A percentile compares a stretch with the other conserved stretches of the same genome.
These are phyloP conservation scores for Macrolepiota dolichaula DNA, from an alignment of 768 basidiomycete genomes.

Conservation along the genomic window DNA sequence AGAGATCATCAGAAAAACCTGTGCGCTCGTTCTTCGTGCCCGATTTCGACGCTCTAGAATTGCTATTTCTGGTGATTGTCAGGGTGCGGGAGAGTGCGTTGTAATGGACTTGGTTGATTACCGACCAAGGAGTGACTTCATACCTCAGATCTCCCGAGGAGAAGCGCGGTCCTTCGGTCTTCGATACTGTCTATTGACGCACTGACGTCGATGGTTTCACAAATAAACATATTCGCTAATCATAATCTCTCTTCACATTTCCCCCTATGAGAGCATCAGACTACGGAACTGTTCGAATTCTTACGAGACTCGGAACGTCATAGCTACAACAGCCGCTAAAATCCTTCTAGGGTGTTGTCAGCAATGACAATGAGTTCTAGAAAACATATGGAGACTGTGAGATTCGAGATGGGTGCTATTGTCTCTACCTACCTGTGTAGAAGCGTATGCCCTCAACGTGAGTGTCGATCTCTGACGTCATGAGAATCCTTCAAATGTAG, in stretches of 20 bases:
- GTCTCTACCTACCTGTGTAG: conserved; percentile 21
- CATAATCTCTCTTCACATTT: neutral
- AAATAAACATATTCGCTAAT: neutral
- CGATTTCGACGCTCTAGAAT: neutral
- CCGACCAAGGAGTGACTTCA: conserved; percentile 2
- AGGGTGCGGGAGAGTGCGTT: neutral
- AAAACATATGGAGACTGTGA: neutral
- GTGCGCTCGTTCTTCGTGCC: neutral
- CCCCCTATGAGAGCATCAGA: neutral
- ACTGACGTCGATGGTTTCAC: neutral
- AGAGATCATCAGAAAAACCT: neutral
- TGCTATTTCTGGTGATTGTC: neutral
- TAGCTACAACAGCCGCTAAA: neutral
- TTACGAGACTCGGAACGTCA: neutral
- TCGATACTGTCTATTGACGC: neutral
- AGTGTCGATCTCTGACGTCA: conserved; percentile 19
- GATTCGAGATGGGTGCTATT: neutral
- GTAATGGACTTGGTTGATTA: neutral
- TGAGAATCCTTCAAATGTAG: neutral
- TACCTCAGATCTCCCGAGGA: neutral
- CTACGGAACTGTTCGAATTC: neutral
- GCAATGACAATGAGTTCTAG: conserved; percentile 8
- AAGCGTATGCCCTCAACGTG: conserved; percentile 27
- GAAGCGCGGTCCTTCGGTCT: neutral
- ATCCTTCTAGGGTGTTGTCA: neutral